Base-by-base conservation (phyloP, 2,329 filamentous ascomycete species). In the Curvularia eragrostidis region DNA sequence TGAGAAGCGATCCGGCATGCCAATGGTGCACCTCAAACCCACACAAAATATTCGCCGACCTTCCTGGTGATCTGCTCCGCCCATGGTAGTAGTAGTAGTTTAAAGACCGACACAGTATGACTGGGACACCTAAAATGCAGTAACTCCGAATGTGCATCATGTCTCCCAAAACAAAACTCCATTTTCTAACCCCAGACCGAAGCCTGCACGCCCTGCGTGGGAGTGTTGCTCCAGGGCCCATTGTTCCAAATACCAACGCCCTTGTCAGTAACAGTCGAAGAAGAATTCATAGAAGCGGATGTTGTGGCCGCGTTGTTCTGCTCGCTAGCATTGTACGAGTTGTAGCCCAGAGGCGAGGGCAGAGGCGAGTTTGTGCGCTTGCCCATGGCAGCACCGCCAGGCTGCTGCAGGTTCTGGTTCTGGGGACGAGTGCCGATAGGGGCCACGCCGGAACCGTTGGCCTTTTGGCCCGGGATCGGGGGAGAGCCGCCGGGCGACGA, bases 351-450 rank as follows among this genome's bases (percentile, higher is more conserved):
- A 12, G 93, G 93, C n/a, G 93, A 96, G n/a, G 93, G 89, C 28
- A 97, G 84, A 52, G 94, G 93, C 2, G 93, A 96, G 7, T 91
- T 96, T 0, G 93, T 91, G 58, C 91, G 91, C 79, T 95, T 95
- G 77, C 84, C 90, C 66, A 91, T 76, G 9, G 84, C 82, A 32
- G 85, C 83, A 69, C 88, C 89, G 30, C 82, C 74, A 23, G 81
- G 80, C 59, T 85, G 83, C 39, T 80, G 79, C n/a, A 85, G 79
- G 32, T 82, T 84, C 38, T 83, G 85, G 18, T 86, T 60, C 52
- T 62, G 84, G 3, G 94, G 94, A 43, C 95, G 89, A 56, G 94
- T 97, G 63, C 95, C 95, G 68, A 98, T 98, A 18, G 95, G 94
- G 21, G 93, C 94, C 52, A 98, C 93, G 4, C 90, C 83, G 56